phyloP scores from a whole-genome alignment of 306 rosid genomes.

The Castanea sativa region DNA sequence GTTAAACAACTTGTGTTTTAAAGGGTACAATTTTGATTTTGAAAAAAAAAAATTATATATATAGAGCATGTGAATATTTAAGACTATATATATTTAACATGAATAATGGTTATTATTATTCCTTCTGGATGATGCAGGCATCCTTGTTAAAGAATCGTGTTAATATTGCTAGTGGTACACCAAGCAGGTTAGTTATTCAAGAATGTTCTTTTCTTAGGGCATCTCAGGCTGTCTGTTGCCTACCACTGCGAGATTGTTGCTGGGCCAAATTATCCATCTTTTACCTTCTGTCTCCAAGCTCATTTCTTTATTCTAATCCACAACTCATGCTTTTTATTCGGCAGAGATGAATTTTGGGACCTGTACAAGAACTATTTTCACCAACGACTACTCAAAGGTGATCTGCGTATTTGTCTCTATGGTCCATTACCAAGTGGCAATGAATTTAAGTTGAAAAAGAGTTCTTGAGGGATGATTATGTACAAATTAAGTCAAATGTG shows the following conservation, averaged over 20 bases:
- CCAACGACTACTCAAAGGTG: conserved; percentile 49
- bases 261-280: background rate
- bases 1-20: too few relatives aligned
- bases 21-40: too few relatives aligned
- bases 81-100: too few relatives aligned
- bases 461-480: conserved; percentile 9
- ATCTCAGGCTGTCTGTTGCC: background rate
- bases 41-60: too few relatives aligned
- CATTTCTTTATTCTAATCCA: background rate
- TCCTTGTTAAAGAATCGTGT: conserved; percentile 73
- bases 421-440: conserved; percentile 48
- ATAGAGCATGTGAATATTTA: too few relatives aligned
- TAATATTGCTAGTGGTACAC: conserved; percentile 89
- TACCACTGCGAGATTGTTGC: background rate
- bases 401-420: conserved; percentile 57
- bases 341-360: conserved; percentile 94
- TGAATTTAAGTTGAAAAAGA: conserved; percentile 32
- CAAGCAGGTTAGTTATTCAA: conserved; percentile 69
- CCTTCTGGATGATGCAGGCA: conserved; percentile 46
- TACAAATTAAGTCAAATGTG: conserved; percentile 14
- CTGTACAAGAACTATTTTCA: conserved; percentile 71
- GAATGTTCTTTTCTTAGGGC: background rate
- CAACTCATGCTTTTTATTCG: background rate
- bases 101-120: background rate
- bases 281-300: background rate